Base-by-base conservation (phyloP, 108 stramenopile genomes). In the Pseudonitzschia multiseries region DNA sequence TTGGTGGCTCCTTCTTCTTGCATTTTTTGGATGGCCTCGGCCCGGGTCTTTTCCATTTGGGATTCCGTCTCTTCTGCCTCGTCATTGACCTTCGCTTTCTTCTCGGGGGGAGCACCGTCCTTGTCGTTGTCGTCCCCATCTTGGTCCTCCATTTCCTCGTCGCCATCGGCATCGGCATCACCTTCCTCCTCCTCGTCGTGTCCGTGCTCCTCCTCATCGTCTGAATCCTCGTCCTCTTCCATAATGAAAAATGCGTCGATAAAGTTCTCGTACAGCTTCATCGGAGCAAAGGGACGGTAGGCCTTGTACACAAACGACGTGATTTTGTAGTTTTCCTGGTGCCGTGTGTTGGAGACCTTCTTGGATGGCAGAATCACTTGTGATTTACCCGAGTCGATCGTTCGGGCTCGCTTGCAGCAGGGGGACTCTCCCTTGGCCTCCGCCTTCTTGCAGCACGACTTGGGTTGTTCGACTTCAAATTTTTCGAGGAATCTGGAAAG, bases 271-370 rank as follows among this genome's bases (percentile, higher is more conserved):
- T 54, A 93, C 21, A 86, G 51, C 21, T 72, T 69, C 26, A 87
- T 69, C 29, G 86, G 69, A 66, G 94, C 78, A 81, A 99, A 99
- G 31, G 98, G 98, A 14, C 77, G 74, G 13, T 79, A 68, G 24
- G 86, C 73, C 56, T 88, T 91, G 92, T 99, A 99, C 0, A 97
- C 96, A 82, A 97, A 97, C 80, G 83, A 94, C 12, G 77, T 62
- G 57, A 97, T 96, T 5, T 93, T 93, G 42, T 96, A 80, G 43
- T 90, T 67, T 62, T 62, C 61, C 2, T 28, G 20, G 36, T 62
- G 61, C n/a, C 61, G 29, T 3, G 61, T 62, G 9, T 62, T 62
- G 8, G 12, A 10, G 0, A 62, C 36, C 32, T 62, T 62, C 33
- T 62, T 62, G 20, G 36, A 40, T 15, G 61, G 61, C 36, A 62